These are phyloP conservation scores for Ambrosia hybrid DNA, from an alignment of 140 eudicot genomes.

Conservation along the genomic window DNA sequence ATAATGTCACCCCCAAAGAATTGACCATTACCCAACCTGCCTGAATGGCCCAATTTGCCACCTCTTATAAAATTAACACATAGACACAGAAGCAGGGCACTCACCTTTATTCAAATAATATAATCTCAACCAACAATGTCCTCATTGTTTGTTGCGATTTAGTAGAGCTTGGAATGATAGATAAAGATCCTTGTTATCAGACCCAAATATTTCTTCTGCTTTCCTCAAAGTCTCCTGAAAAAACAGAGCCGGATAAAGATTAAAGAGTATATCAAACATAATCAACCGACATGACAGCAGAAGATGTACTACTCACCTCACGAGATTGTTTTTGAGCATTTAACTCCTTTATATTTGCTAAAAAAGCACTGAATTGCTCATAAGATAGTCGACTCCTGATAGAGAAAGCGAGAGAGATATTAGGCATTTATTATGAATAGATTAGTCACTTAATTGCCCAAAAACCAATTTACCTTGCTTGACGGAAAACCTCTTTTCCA, in stretches of 20 bases:
- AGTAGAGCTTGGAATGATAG: constrained; percentile 87
- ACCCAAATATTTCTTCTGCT: constrained; percentile 92
- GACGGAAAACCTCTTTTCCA: constrained; percentile 98
- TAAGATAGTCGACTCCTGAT: constrained; percentile 93
- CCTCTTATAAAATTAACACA: constrained; percentile 1
- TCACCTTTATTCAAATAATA: constrained; percentile 24
- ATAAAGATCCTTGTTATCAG: constrained; percentile 84
- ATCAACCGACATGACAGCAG: constrained; percentile 14
- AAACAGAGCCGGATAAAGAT: constrained; percentile 12
- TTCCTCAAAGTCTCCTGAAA: constrained; percentile 90
- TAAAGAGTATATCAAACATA: neutral
- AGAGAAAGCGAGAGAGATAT: constrained; percentile 4
- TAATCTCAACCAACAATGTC: constrained; percentile 1
- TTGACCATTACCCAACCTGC: too few relatives aligned
- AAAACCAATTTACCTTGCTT: constrained; percentile 65
- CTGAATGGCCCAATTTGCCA: neutral
- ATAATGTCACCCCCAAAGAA: too few relatives aligned
- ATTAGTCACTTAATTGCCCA: neutral
- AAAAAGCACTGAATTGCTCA: constrained; percentile 95
- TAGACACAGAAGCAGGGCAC: constrained; percentile 10
- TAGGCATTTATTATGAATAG: neutral
- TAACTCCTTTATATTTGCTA: constrained; percentile 84
- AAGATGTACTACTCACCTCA: constrained; percentile 58
- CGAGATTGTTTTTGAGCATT: constrained; percentile 96
- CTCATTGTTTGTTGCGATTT: constrained; percentile 63